phyloP scores from a whole-genome alignment of 148 eudicot species.

The Suaeda aralocaspica region DNA sequence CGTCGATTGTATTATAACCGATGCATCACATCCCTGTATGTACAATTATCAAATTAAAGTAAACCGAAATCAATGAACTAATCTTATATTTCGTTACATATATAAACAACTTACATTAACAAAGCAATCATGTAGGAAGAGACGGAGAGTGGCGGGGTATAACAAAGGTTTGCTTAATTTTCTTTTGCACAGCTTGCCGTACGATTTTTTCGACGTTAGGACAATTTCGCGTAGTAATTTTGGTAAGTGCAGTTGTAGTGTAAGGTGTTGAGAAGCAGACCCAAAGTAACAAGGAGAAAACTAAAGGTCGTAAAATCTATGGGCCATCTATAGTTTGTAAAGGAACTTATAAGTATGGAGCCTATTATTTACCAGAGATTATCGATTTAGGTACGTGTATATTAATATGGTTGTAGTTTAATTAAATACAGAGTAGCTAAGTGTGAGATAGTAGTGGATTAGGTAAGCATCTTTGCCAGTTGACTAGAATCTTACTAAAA shows the following conservation, averaged over 20 bases:
- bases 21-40: constrained; percentile 81
- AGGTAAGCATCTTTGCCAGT: constrained; percentile 21
- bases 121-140: constrained; percentile 82
- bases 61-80: too few relatives aligned
- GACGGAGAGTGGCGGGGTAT: constrained; percentile 82
- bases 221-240: constrained; percentile 60
- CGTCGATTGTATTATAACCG: constrained; percentile 50
- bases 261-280: constrained; percentile 19
- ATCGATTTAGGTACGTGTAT: too few relatives aligned
- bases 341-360: background rate
- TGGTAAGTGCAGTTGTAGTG: constrained; percentile 38
- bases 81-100: too few relatives aligned
- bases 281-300: constrained; percentile 25
- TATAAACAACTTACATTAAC: constrained; percentile 37
- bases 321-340: constrained; percentile 4
- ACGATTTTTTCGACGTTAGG: constrained; percentile 73
- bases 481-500: constrained; percentile 19
- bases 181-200: constrained; percentile 40
- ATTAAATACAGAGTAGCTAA: background rate
- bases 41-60: too few relatives aligned
- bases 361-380: too few relatives aligned
- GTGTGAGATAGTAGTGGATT: background rate
- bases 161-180: constrained; percentile 61
- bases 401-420: background rate
- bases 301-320: background rate